Conservation (phyloP, 371 early-diverging fungal genomes). For the Enterocytospora artemiae region DNA sequence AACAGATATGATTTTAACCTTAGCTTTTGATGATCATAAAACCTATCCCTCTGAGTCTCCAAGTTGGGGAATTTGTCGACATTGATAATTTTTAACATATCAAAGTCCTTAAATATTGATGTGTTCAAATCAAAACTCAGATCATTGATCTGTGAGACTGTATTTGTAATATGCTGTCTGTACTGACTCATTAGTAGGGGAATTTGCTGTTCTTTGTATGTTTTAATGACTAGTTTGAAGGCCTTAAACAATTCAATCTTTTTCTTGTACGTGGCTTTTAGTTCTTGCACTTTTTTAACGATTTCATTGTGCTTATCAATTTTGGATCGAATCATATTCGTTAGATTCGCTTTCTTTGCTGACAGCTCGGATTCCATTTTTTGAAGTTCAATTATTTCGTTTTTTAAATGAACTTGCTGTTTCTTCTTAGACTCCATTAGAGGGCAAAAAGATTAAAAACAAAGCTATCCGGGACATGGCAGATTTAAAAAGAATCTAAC, state of each 20-base stretch:
- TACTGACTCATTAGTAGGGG: neutral
- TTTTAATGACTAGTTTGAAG: neutral
- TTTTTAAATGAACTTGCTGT: conserved; percentile 4
- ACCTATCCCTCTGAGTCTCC: conserved; percentile 12
- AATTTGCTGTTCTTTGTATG: conserved; percentile 1
- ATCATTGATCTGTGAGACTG: conserved; percentile 3
- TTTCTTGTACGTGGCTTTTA: conserved; percentile 1
- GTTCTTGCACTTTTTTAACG: neutral
- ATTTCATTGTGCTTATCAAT: neutral
- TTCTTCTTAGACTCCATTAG: neutral
- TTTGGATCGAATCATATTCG: neutral
- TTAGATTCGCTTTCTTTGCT: neutral
- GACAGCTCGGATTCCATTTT: neutral
- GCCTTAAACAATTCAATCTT: neutral
- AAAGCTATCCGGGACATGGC: neutral
- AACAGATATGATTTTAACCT: conserved; percentile 27
- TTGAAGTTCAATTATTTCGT: neutral
- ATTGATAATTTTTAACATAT: neutral
- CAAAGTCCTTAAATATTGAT: conserved; percentile 19
- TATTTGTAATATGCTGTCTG: neutral
- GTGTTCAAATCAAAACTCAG: conserved; percentile 15
- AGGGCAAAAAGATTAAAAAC: too few species aligned
- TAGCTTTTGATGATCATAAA: conserved; percentile 24
- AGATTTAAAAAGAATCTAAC: neutral
- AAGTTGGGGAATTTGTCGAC: conserved; percentile 37